These are phyloP conservation scores for Sechiopsis laciniata DNA, from an alignment of 306 rosid genomes.

Conservation along the genomic window DNA sequence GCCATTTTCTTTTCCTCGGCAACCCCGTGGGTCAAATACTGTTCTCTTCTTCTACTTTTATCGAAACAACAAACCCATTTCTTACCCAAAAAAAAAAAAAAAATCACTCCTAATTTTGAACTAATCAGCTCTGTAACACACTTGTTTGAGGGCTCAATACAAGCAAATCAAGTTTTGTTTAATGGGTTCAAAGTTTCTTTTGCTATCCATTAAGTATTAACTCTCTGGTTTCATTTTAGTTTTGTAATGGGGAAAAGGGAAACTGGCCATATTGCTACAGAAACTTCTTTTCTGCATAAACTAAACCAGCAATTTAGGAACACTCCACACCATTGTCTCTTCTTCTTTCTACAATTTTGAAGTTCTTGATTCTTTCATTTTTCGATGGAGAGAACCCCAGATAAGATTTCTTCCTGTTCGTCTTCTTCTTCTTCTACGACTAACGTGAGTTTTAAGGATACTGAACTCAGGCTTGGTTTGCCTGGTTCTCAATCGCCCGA, in stretches of 20 bases:
- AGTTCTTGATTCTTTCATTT: slow-evolving; percentile 20
- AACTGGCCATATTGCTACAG: slow-evolving; percentile 33
- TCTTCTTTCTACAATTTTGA: no score
- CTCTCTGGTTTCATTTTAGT: background rate
- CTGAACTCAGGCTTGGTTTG: slow-evolving; percentile 85
- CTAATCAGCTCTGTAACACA: background rate
- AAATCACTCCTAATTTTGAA: background rate
- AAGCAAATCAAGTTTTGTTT: background rate
- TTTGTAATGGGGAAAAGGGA: slow-evolving; percentile 10
- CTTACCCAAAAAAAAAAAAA: background rate
- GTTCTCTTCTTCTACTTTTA: slow-evolving; percentile 5
- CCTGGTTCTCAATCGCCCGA: slow-evolving; percentile 72
- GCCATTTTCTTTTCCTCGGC: background rate
- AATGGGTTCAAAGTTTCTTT: background rate
- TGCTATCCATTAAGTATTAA: no score
- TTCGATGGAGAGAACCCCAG: slow-evolving; percentile 37
- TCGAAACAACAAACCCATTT: slow-evolving; percentile 3
- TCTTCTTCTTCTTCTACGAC: slow-evolving; percentile 41
- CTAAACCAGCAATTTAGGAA: slow-evolving; percentile 33
- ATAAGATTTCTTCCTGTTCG: slow-evolving; percentile 32
- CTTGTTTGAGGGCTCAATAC: background rate
- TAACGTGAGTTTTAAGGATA: slow-evolving; percentile 63
- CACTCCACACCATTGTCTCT: background rate
- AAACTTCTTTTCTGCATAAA: slow-evolving; percentile 45
- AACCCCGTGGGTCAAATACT: background rate